Evolutionary conservation across 306 rosid species (phyloP).

Genomic region (Fagus crenata): DNA sequence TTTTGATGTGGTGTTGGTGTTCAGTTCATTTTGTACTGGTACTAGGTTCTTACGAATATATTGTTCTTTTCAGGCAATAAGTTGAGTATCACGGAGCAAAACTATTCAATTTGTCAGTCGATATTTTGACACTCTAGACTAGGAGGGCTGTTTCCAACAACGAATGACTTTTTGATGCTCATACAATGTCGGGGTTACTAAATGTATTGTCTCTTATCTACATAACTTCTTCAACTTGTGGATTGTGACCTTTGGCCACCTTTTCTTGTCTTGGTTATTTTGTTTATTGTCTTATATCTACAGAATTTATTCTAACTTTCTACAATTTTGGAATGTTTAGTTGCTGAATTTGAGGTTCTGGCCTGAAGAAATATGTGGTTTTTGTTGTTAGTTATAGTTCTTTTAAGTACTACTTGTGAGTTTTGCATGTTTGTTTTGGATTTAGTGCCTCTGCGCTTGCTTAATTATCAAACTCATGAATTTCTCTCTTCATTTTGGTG

Average conservation of each 20-base stretch:
- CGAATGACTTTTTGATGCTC: constrained; percentile 44
- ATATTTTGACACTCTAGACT: constrained; percentile 24
- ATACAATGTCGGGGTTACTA: constrained; percentile 60
- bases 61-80: constrained; percentile 49
- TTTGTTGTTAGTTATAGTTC: neutral
- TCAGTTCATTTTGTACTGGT: constrained; percentile 4
- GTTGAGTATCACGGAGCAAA: constrained; percentile 33
- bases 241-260: neutral
- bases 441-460: neutral
- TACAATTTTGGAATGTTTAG: constrained; percentile 24
- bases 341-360: constrained; percentile 13
- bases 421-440: neutral
- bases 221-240: neutral
- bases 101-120: constrained; percentile 34
- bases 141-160: constrained; percentile 33
- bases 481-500: neutral
- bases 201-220: constrained; percentile 46
- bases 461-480: neutral
- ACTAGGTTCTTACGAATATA: constrained; percentile 18
- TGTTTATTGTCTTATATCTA: neutral
- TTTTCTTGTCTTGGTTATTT: constrained; percentile 2
- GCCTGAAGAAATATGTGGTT: neutral
- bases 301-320: neutral
- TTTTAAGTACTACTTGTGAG: neutral
- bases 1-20: constrained; percentile 1